Evolutionary conservation across 768 basidiomycete species (phyloP), one percentile per base, ranked within the genome.

Genomic region (Coprinellus micaceus): DNA sequence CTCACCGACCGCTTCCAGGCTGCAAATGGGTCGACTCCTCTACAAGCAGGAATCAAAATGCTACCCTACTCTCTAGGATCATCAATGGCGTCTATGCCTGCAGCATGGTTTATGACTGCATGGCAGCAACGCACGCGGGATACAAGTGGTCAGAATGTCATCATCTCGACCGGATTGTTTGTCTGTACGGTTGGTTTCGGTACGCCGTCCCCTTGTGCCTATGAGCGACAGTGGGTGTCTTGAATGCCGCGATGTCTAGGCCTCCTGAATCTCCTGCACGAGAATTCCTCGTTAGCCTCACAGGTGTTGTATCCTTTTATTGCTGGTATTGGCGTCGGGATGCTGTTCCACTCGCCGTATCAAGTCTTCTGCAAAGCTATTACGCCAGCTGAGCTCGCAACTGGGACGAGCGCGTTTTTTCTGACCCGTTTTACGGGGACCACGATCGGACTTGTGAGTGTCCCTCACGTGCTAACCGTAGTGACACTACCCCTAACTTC

Each of bases 51-150:
- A 10, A 66, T 91, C 21, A 80, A 83, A 66, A 78, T 91, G 70
- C 77, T 94, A 54, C 89, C 91, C 11, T 93, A 91, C 73, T 89
- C 91, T 48, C 81, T 93, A 51, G 91, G 90, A 50, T 88, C 91
- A 30, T 91, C 91, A 22, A 66, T 93, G 56, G 86, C 91, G 41
- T 92, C 91, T 11, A 85, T 94, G 77, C 89, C 91, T 22, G 86
- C 81, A 36, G 89, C 91, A n/a, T 89, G 88, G 88, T 79, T 88
- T 62, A 88, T 92, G 62, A 82, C 79, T 46, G 83, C 80, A 59
- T 82, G 78, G 77, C 86, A 89, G 69, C 73, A 68, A 59, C 77
- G 73, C 55, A 82, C 75, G 15, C 68, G 73, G 19, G 77, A 84
- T 62, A 87, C 82, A 15, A 76, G 74, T 45, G 85, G 82, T 48